phyloP scores from a whole-genome alignment of 1,284 basidiomycete genomes.

The Limonomyces culmigenus region DNA sequence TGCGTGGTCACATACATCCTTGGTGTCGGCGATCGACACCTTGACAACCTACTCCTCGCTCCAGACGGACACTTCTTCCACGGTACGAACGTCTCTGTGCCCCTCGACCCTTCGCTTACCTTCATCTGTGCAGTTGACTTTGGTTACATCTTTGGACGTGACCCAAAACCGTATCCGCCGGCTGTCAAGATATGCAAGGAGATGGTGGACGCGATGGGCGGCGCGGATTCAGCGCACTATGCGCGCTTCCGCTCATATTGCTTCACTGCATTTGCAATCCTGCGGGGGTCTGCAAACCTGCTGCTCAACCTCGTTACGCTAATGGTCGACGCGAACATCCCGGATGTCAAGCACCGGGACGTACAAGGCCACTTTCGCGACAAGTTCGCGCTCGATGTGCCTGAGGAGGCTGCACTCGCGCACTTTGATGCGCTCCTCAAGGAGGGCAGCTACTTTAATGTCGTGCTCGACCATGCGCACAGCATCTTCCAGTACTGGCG shows the following conservation, averaged over 20 bases:
- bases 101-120: neutral
- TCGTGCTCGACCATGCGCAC: conserved; percentile 85
- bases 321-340: conserved; percentile 97
- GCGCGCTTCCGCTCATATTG: conserved; percentile 90
- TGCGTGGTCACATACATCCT: conserved; percentile 95
- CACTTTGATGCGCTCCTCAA: conserved; percentile 90
- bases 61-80: conserved; percentile 75
- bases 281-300: conserved; percentile 95
- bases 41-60: conserved; percentile 88
- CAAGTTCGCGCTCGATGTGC: conserved; percentile 88
- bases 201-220: conserved; percentile 99
- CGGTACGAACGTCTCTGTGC: too few relatives aligned
- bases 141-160: conserved; percentile 94
- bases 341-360: conserved; percentile 89
- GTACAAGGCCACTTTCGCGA: conserved; percentile 84
- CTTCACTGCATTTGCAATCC: conserved; percentile 89
- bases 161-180: conserved; percentile 96
- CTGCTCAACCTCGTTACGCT: conserved; percentile 92
- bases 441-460: conserved; percentile 89
- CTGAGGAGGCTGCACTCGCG: conserved; percentile 93
- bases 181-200: conserved; percentile 98
- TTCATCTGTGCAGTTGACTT: conserved; percentile 67
- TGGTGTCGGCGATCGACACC: conserved; percentile 93
- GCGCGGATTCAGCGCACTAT: conserved; percentile 83
- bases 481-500: conserved; percentile 76